Evolutionary conservation across 345 rosid species (phyloP).

Genomic region (Eucalyptus polyanthemos): DNA sequence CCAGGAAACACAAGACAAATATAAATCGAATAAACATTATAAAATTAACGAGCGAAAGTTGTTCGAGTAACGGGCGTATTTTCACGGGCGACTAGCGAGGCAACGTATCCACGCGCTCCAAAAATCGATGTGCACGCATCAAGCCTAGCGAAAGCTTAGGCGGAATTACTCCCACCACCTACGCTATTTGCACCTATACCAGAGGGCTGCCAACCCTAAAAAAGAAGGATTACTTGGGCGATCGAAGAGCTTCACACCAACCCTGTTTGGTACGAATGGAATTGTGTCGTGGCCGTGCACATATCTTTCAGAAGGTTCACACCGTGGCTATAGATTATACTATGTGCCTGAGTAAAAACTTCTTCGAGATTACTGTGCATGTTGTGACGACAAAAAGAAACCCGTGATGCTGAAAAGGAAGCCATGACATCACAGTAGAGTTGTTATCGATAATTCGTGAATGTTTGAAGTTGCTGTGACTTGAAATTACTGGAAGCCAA

Average conservation of each 20-base stretch:
- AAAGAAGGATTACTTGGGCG: neutral
- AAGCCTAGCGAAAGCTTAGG: neutral
- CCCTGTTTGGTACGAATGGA: neutral
- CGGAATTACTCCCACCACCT: neutral
- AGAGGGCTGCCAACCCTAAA: neutral
- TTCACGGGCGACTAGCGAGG: neutral
- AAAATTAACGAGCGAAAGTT: neutral
- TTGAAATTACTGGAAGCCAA: accelerated
- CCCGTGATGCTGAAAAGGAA: accelerated
- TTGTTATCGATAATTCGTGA: no score
- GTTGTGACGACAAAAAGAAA: no score
- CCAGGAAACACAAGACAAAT: neutral
- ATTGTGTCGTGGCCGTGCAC: neutral
- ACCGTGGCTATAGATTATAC: neutral
- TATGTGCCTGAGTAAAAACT: accelerated
- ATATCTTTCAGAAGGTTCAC: neutral
- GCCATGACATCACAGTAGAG: no score
- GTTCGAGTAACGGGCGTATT: neutral
- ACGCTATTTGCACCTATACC: neutral
- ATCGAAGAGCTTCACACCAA: neutral
- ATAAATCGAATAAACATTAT: neutral
- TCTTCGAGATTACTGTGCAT: neutral
- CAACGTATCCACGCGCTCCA: neutral
- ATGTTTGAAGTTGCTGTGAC: accelerated
- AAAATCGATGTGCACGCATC: neutral